Conservation (phyloP, 129 eudicot species). For the Heracleum sosnowskyi region DNA sequence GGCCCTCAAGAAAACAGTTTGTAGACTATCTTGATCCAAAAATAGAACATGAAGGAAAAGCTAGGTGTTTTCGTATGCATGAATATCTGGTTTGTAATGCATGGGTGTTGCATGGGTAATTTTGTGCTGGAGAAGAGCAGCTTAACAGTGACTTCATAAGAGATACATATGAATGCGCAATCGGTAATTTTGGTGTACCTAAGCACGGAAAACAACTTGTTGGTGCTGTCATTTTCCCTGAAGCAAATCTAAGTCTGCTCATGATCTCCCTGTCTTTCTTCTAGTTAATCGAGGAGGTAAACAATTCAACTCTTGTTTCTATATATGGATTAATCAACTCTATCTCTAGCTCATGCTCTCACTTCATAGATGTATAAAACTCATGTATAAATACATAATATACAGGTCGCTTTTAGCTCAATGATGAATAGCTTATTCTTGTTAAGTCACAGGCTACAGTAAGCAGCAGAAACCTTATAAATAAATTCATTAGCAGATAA, state of each 20-base stretch:
- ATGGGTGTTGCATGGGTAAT: too few relatives aligned
- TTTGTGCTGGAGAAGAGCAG: conserved; percentile 70
- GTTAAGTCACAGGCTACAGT: too few relatives aligned
- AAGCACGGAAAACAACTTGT: conserved; percentile 59
- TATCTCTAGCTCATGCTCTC: background rate
- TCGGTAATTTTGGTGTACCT: conserved; percentile 74
- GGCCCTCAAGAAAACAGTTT: background rate
- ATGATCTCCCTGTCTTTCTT: conserved; percentile 56
- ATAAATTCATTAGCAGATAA: too few relatives aligned
- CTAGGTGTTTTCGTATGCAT: conserved; percentile 26
- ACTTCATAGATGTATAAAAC: too few relatives aligned
- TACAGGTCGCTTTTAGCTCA: too few relatives aligned
- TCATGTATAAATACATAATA: too few relatives aligned
- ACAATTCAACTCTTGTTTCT: background rate
- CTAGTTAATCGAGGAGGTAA: conserved; percentile 87
- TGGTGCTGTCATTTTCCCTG: conserved; percentile 48
- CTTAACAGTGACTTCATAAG: conserved; percentile 57
- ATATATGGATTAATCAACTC: background rate
- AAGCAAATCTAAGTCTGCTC: conserved; percentile 28
- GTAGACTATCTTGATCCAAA: background rate
- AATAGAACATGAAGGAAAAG: conserved; percentile 17
- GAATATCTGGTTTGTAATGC: conserved; percentile 24
- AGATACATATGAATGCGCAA: conserved; percentile 52
- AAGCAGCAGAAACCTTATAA: too few relatives aligned
- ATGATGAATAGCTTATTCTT: too few relatives aligned